These are phyloP conservation scores for Emergomyces orientalis DNA, from an alignment of 2,329 filamentous ascomycete species.

Conservation along the genomic window DNA sequence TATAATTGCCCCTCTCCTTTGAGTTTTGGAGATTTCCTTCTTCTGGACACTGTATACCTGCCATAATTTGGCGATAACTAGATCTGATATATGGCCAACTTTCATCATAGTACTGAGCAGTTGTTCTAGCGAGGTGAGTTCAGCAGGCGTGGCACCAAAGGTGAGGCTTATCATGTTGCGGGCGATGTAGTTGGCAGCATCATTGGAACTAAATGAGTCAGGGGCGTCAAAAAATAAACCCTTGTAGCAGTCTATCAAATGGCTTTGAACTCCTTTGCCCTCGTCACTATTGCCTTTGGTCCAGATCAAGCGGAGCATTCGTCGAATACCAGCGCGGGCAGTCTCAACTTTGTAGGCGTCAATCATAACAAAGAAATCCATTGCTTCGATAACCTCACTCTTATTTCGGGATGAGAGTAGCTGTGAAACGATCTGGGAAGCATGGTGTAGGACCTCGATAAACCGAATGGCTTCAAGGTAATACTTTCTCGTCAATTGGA, in stretches of 20 bases:
- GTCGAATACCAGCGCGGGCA: slow-evolving; percentile 81
- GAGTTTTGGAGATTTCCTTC: slow-evolving; percentile 82
- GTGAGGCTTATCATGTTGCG: slow-evolving; percentile 99
- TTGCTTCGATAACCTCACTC: slow-evolving; percentile 95
- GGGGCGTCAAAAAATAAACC: slow-evolving; percentile 93
- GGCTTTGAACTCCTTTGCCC: slow-evolving; percentile 93
- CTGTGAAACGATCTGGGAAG: slow-evolving; percentile 72
- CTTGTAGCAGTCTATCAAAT: slow-evolving; percentile 94
- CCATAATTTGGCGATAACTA: slow-evolving; percentile 88
- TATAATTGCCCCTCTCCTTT: slow-evolving; percentile 88
- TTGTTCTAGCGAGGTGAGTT: slow-evolving; percentile 91
- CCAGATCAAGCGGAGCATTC: slow-evolving; percentile 96
- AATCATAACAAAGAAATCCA: slow-evolving; percentile 94
- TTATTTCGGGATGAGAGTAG: slow-evolving; percentile 92
- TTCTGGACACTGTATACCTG: slow-evolving; percentile 93
- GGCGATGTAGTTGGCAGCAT: slow-evolving; percentile 89
- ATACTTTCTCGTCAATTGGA: slow-evolving; percentile 81
- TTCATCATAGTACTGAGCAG: slow-evolving; percentile 97
- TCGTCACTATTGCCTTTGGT: slow-evolving; percentile 99
- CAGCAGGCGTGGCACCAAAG: slow-evolving; percentile 87
- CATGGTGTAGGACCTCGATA: slow-evolving; percentile 79
- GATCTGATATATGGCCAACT: slow-evolving; percentile 71
- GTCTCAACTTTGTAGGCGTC: slow-evolving; percentile 95
- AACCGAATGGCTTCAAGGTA: slow-evolving; percentile 90
- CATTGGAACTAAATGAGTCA: slow-evolving; percentile 74